Conservation (phyloP, 352 stramenopile genomes). For the Phytopythium cucurbitacearum region DNA sequence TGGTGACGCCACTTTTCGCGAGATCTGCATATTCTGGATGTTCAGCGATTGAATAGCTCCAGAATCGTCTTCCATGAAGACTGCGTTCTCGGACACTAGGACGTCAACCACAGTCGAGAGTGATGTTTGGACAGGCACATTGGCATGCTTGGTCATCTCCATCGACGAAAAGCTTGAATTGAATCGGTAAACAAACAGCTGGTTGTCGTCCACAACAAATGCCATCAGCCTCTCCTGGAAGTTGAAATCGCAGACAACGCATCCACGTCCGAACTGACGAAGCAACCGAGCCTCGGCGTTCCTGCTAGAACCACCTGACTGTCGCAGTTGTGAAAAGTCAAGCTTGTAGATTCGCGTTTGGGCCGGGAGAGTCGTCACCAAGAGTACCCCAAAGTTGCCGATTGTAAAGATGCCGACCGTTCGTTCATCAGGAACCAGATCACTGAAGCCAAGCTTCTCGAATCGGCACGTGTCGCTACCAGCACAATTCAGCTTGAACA, state of each 20-base stretch:
- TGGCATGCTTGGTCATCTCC: not conserved
- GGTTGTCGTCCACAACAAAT: slow-evolving; percentile 2
- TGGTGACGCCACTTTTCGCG: too few relatives aligned
- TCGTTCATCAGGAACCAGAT: slow-evolving; percentile 5
- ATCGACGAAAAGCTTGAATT: slow-evolving; percentile 11
- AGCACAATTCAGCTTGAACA: not conserved
- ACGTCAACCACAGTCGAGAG: not conserved
- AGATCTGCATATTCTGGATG: not conserved
- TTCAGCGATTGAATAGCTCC: not conserved
- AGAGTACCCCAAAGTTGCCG: not conserved
- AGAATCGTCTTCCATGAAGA: not conserved
- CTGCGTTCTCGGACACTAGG: not conserved
- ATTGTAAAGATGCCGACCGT: not conserved
- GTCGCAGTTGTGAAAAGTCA: not conserved
- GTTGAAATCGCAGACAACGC: slow-evolving; percentile 6
- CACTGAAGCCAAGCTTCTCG: not conserved
- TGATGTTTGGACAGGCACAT: not conserved
- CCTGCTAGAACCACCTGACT: not conserved
- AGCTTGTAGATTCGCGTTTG: not conserved
- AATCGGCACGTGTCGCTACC: not conserved
- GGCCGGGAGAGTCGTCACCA: not conserved
- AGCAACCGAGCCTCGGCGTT: not conserved
- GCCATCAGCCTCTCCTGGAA: slow-evolving; percentile 1
- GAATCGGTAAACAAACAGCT: slow-evolving; percentile 13
- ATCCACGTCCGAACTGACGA: slow-evolving; percentile 4